A percentile compares a stretch with the other conserved stretches of the same genome.
phyloP scores from a whole-genome alignment of 306 rosid genomes.

The Rosa persica region DNA sequence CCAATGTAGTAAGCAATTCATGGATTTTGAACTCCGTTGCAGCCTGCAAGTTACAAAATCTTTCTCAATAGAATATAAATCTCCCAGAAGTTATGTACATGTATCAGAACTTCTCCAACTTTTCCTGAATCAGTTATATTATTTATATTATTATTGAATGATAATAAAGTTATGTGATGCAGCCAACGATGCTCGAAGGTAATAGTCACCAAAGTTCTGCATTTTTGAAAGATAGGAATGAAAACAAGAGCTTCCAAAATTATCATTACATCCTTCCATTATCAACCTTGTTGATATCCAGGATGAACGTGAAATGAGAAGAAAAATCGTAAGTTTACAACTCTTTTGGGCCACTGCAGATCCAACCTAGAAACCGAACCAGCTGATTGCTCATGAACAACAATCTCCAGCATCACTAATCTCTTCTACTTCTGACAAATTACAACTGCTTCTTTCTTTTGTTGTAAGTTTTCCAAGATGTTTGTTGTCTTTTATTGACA shows the following conservation, averaged over 20 bases:
- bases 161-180: not conserved
- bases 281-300: constrained; percentile 6
- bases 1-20: constrained; percentile 66
- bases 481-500: not conserved
- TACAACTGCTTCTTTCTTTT: constrained; percentile 27
- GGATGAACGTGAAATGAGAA: constrained; percentile 11
- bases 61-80: constrained; percentile 35
- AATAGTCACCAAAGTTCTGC: not conserved
- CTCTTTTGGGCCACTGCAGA: constrained; percentile 23
- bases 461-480: not conserved
- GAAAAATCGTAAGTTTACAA: constrained; percentile 29
- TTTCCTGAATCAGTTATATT: constrained; percentile 2
- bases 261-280: constrained; percentile 2
- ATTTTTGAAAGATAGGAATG: not conserved
- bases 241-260: constrained; percentile 14
- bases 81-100: constrained; percentile 12
- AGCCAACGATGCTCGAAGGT: not conserved
- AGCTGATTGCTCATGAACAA: constrained; percentile 27
- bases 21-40: constrained; percentile 90
- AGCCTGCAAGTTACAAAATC: constrained; percentile 66
- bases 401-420: constrained; percentile 28
- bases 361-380: constrained; percentile 31
- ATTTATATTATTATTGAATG: not conserved
- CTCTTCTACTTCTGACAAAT: constrained; percentile 34
- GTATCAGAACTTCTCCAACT: constrained; percentile 13